Base-by-base conservation (phyloP, 2,329 filamentous ascomycete species). In the Colletotrichum siamense region DNA sequence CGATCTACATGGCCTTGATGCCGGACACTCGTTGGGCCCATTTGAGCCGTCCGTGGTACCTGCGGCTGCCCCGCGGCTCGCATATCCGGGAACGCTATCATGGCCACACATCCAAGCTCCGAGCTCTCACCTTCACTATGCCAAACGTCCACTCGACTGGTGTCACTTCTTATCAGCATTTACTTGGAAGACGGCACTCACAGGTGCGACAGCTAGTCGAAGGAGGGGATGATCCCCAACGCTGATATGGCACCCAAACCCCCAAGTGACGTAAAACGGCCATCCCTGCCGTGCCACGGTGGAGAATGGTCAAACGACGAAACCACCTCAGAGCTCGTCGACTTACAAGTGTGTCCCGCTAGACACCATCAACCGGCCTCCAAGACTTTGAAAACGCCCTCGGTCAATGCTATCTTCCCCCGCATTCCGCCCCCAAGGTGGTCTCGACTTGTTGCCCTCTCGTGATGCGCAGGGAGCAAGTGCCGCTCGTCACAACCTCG, bases 251-350 rank as follows among this genome's bases (percentile, higher is more conserved):
- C 57, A 59, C 18, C 30, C 12, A 44, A 49, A 65, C n/a, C 18
- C 39, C 22, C 7, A 57, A 69, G 24, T 76, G 73, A 73, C 64
- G 73, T 59, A 76, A 65, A 73, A 49, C 59, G 49, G 24, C 28
- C 22, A 76, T 74, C 74, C 74, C 74, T 76, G 70, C 70, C 49
- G 49, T 72, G 49, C 62, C 69, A n/a, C 36, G n/a, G 28, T 72
- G 44, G 39, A 64, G 18, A 49, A 16, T 65, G 28, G 62, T 22
- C 36, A n/a, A 55, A 72, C 74, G 26, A 65, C 64, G 36, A 70
- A 55, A 39, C 66, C 8, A 63, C 34, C 34, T 49, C 36, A n/a
- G 49, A 65, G 66, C 71, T 57, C 30, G 36, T 44, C 73, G 49
- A 24, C 26, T 18, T 36, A n/a, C 44, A 34, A 36, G 24, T 34